Evolutionary conservation across 192 early-diverging fungal species (phyloP), one percentile per base, ranked within the genome.

Genomic region (Entophlyctis luteolus): DNA sequence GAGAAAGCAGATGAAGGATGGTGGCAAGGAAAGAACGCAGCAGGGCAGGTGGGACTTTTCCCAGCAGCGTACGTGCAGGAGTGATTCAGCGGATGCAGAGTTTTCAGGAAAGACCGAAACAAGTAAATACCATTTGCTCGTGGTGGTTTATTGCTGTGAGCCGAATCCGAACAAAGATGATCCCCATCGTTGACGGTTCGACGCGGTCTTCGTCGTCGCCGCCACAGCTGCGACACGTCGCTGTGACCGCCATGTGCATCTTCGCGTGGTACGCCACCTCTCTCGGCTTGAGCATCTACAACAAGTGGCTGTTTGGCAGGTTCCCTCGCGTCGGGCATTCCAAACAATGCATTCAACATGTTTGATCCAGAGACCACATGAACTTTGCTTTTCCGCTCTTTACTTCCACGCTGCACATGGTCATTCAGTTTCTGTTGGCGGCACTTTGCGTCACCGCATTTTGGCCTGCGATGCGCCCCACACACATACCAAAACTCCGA

Each of bases 291-390:
- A 88, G 88, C 1, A 80, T 94, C 2, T 97, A 93, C 77, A 97
- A 97, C 85, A 93, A 91, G 58, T 97, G 92, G 92, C 80, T 97
- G 60, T 94, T 97, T 79, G 89, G 91, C 29, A 70, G 32, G 59
- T 60, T 0, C 2, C 2, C 0, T 2, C 23, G 1, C 45, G 1
- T 20, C 1, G 16, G 45, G 16, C 16, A 46, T 0, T 20, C 45
- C 45, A 46, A 46, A 46, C 45, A 16, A n/a, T 20, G 50, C 50
- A 6, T 18, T 23, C 1, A 23, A 28, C 50, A 53, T 27, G 29
- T 27, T 25, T 27, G 22, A 16, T 6, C 20, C 48, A 49, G 81
- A 31, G 79, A 84, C 0, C 84, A 92, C 67, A 83, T 90, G 60
- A 84, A 92, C 77, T 95, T 95, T 75, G 79, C 75, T 29, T 95